Base-by-base conservation (phyloP, 2,329 filamentous ascomycete genomes). In the Monilinia vaccinii-corymbosi region DNA sequence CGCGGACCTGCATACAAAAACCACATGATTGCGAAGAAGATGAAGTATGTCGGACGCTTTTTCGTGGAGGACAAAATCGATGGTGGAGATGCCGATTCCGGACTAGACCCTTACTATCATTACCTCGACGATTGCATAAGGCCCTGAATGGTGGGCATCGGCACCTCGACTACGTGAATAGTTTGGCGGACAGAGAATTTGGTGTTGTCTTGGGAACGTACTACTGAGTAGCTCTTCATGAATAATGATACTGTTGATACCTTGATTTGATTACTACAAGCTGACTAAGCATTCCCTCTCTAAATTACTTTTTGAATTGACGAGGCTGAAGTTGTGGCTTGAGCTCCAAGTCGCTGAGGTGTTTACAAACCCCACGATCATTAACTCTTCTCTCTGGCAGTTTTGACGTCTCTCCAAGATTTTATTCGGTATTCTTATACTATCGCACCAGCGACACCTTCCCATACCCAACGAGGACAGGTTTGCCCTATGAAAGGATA, bases 271-370 rank as follows among this genome's bases (percentile, higher is more conserved):
- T n/a, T n/a, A n/a, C n/a, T n/a, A n/a, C n/a, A 28, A 28, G 51
- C 11, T 53, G 51, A 53, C 38, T 53, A 53, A 53, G 38, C 51
- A 44, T n/a, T n/a, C n/a, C n/a, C n/a, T n/a, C n/a, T n/a, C n/a
- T n/a, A n/a, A n/a, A n/a, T n/a, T n/a, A n/a, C n/a, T n/a, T n/a
- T n/a, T n/a, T n/a, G n/a, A 28, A 28, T 32, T 44, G 38, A 31
- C 51, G 51, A 53, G 51, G 51, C 51, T 53, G 51, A 44, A 44
- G 38, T 53, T 53, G 51, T 53, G 51, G 51, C 51, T 53, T 53
- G 50, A 53, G 50, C 50, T 44, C 38, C 51, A n/a, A 31, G 50
- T 25, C 51, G 51, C 44, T 53, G 51, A 53, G 51, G 51, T 53
- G 51, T 53, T 53, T 53, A 53, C 38, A 44, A 53, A 44, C 51